A percentile compares a stretch with the other conserved stretches of the same genome.
Evolutionary conservation across 1,284 basidiomycete species (phyloP).

Genomic region (Waitea zeae): DNA sequence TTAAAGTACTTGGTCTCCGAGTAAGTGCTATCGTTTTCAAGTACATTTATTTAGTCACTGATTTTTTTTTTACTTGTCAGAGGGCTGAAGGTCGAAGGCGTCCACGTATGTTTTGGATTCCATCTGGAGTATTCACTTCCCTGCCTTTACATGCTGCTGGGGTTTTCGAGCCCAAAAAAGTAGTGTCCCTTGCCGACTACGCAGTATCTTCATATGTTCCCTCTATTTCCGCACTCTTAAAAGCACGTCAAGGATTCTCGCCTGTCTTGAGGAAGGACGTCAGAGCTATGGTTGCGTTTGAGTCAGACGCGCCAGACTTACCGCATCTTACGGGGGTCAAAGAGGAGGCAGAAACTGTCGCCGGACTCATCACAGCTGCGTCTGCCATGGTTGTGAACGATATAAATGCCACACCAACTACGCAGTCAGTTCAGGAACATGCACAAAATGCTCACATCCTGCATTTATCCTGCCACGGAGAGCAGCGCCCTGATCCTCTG

Average conservation of each 20-base stretch:
- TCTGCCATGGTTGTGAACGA: too few species aligned
- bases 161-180: background rate
- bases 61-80: background rate
- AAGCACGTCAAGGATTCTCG: background rate
- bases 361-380: too few species aligned
- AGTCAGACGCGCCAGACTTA: background rate
- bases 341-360: too few species aligned
- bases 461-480: slow-evolving; percentile 6
- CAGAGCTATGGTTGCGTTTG: background rate
- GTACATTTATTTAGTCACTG: too few species aligned
- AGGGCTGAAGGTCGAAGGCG: background rate
- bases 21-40: too few species aligned
- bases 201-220: background rate
- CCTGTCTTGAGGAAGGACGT: background rate
- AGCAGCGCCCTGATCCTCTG: slow-evolving; percentile 3
- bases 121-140: background rate
- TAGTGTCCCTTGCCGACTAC: background rate
- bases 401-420: too few species aligned
- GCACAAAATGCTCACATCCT: too few species aligned
- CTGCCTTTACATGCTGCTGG: background rate
- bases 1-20: background rate
- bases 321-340: too few species aligned
- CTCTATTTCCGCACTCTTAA: background rate
- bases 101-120: background rate
- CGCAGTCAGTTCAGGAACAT: too few species aligned